These are phyloP conservation scores for Neonectria punicea DNA, from an alignment of 2,329 filamentous ascomycete genomes.

Conservation along the genomic window DNA sequence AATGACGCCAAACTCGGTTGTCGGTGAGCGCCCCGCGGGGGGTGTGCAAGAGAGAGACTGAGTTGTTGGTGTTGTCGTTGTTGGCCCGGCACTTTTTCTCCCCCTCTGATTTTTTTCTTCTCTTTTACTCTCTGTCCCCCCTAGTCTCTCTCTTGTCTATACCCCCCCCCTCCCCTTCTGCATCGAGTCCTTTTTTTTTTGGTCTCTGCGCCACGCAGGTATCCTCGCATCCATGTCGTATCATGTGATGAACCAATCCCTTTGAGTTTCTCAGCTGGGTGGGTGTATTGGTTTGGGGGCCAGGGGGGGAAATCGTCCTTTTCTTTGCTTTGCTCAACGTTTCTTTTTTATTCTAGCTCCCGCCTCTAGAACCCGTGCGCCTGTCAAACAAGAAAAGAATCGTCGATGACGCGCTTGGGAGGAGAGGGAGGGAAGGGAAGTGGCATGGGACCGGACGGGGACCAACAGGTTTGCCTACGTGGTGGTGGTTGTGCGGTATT, in stretches of 20 bases:
- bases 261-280: conserved; percentile 9
- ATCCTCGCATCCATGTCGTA: conserved; percentile 36
- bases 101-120: not conserved
- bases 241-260: conserved; percentile 38
- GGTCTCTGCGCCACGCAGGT: conserved; percentile 31
- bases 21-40: not conserved
- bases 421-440: not conserved
- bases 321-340: not conserved
- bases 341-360: not conserved
- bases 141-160: not conserved
- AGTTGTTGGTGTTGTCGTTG: not conserved
- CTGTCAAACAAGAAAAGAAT: no score
- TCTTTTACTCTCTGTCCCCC: not conserved
- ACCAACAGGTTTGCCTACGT: conserved; percentile 13
- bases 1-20: not conserved
- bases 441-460: not conserved
- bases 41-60: not conserved
- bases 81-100: not conserved
- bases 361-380: not conserved
- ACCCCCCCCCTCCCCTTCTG: not conserved
- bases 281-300: conserved; percentile 1
- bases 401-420: no score
- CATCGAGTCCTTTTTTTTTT: conserved; percentile 15
- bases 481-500: conserved; percentile 8
- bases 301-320: not conserved